Evolutionary conservation across 75 land plant species (phyloP).

Genomic region (Cunninghamia lanceolata): DNA sequence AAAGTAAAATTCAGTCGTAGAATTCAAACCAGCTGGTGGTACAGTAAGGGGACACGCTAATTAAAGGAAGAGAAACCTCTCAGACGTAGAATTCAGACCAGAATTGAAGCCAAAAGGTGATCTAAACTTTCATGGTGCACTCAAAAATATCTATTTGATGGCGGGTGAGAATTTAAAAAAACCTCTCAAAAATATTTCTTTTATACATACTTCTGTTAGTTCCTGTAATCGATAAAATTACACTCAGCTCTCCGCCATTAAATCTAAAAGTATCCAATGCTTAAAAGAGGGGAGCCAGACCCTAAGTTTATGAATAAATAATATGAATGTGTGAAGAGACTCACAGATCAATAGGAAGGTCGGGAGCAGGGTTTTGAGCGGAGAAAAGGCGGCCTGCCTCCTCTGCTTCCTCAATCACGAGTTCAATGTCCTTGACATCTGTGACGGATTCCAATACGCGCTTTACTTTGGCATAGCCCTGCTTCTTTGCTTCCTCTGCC

Average conservation of each 20-base stretch:
- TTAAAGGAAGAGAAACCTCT: too few species aligned
- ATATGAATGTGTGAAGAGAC: constrained; percentile 1
- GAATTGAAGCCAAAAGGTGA: too few species aligned
- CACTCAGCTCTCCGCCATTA: not conserved
- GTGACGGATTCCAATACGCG: constrained; percentile 71
- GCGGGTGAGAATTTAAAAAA: too few species aligned
- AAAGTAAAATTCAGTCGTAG: too few species aligned
- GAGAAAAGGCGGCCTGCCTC: constrained; percentile 56
- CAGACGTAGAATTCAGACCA: too few species aligned
- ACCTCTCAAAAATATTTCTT: too few species aligned
- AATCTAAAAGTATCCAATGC: not conserved
- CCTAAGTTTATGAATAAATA: not conserved
- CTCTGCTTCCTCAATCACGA: constrained; percentile 76
- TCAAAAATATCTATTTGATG: too few species aligned
- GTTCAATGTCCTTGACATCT: constrained; percentile 80
- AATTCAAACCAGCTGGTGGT: too few species aligned
- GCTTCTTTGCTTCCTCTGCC: constrained; percentile 51
- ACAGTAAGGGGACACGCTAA: too few species aligned
- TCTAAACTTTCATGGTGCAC: too few species aligned
- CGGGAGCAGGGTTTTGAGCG: constrained; percentile 43
- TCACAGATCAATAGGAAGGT: constrained; percentile 49
- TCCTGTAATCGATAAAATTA: not conserved
- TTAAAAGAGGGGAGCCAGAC: not conserved
- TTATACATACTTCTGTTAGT: too few species aligned
- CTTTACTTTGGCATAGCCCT: constrained; percentile 27